Conservation (phyloP, 129 eudicot species). For the Pseudognaphalium luteoalbum region DNA sequence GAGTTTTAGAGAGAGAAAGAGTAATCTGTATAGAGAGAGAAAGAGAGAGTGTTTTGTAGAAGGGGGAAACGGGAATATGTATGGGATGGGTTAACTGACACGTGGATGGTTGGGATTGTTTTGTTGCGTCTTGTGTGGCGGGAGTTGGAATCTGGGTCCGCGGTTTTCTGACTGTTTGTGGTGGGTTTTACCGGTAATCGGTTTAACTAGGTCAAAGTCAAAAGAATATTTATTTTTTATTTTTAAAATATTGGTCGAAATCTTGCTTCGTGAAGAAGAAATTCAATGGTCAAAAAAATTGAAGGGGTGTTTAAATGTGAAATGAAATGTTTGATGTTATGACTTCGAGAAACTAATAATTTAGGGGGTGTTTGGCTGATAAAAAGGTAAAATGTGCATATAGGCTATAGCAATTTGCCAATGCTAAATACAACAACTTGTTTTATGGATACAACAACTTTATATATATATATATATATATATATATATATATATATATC, state of each 20-base stretch:
- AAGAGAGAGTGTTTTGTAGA: constrained; percentile 15
- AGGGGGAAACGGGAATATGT: constrained; percentile 21
- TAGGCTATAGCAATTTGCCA: too few relatives aligned
- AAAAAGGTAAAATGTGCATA: too few relatives aligned
- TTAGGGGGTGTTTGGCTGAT: too few relatives aligned
- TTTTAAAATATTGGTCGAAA: constrained; percentile 19
- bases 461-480: too few relatives aligned
- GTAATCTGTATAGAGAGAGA: constrained; percentile 36
- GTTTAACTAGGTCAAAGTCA: constrained; percentile 38
- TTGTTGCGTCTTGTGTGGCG: constrained; percentile 19
- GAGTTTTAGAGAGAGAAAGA: constrained; percentile 19
- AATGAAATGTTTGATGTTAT: not conserved
- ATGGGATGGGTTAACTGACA: constrained; percentile 29
- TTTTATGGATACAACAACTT: too few relatives aligned
- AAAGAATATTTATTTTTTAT: not conserved
- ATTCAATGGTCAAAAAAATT: constrained; percentile 9
- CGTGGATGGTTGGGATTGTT: constrained; percentile 33
- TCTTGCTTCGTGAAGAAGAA: constrained; percentile 34
- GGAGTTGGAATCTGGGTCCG: not conserved
- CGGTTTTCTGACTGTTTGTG: constrained; percentile 24
- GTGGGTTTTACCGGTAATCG: constrained; percentile 43
- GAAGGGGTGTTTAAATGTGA: not conserved
- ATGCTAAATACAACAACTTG: too few relatives aligned
- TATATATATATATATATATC: too few relatives aligned
- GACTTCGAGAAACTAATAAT: too few relatives aligned